These are phyloP conservation scores for Crucihimalaya himalaica DNA, from an alignment of 345 rosid species.

Conservation along the genomic window DNA sequence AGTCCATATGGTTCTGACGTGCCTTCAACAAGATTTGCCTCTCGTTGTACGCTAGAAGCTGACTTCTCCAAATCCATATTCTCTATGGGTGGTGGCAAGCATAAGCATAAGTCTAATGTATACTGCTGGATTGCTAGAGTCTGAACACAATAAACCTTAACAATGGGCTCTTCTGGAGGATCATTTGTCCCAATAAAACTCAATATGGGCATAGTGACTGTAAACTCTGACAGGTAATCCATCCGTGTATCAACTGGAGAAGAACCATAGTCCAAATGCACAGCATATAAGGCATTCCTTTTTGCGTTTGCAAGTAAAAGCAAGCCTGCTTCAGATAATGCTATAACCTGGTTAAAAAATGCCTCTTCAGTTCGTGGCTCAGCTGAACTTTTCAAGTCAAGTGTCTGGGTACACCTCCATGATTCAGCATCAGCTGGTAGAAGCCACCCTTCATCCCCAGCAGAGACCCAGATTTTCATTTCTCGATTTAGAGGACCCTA, in stretches of 20 bases:
- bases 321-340: constrained; percentile 69
- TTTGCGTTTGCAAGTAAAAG: constrained; percentile 86
- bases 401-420: constrained; percentile 80
- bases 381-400: constrained; percentile 71
- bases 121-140: constrained; percentile 95
- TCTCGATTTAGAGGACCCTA: constrained; percentile 87
- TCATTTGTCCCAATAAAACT: constrained; percentile 82
- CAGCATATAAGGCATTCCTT: constrained; percentile 78
- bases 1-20: constrained; percentile 45
- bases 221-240: constrained; percentile 84
- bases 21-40: constrained; percentile 47
- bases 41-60: constrained; percentile 50
- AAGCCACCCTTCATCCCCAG: constrained; percentile 81
- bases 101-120: constrained; percentile 74
- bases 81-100: constrained; percentile 71
- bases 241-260: constrained; percentile 67
- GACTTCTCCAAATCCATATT: constrained; percentile 57
- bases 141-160: constrained; percentile 88
- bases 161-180: constrained; percentile 57
- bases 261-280: constrained; percentile 81
- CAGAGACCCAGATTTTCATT: constrained; percentile 77
- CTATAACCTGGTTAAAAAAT: constrained; percentile 84
- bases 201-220: constrained; percentile 90
- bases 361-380: constrained; percentile 61
- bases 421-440: constrained; percentile 63